Conservation (phyloP, 345 rosid species). For the Hypericum perforatum region DNA sequence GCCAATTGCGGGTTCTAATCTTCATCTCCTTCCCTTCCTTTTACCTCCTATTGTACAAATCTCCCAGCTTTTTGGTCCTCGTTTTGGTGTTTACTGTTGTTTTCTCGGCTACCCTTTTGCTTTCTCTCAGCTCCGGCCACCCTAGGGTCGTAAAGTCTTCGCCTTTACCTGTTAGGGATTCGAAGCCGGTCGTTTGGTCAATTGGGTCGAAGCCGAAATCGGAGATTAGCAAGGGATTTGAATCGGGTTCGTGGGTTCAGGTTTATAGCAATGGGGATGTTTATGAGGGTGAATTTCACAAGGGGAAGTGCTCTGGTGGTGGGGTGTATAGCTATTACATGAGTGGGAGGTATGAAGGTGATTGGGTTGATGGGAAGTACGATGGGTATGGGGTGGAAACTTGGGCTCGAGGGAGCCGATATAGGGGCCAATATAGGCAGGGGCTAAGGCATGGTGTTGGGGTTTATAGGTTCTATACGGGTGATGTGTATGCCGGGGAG, state of each 20-base stretch:
- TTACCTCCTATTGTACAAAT: slow-evolving; percentile 30
- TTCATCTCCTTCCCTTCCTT: slow-evolving; percentile 42
- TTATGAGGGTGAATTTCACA: slow-evolving; percentile 77
- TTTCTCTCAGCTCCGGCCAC: slow-evolving; percentile 43
- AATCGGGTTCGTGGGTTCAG: slow-evolving; percentile 64
- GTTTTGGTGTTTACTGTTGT: slow-evolving; percentile 29
- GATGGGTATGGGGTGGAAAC: slow-evolving; percentile 85
- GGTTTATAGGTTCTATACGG: slow-evolving; percentile 62
- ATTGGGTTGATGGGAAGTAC: slow-evolving; percentile 75
- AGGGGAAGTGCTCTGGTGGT: slow-evolving; percentile 68
- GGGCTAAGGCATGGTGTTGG: slow-evolving; percentile 88
- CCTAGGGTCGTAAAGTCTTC: slow-evolving; percentile 43
- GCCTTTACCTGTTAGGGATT: slow-evolving; percentile 22
- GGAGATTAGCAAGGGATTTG: slow-evolving; percentile 35
- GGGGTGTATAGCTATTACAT: slow-evolving; percentile 65
- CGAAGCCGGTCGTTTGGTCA: slow-evolving; percentile 65
- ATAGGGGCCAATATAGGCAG: slow-evolving; percentile 68
- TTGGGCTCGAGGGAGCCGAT: slow-evolving; percentile 82
- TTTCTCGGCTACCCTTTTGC: slow-evolving; percentile 30
- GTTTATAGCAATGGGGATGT: slow-evolving; percentile 67
- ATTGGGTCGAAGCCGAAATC: slow-evolving; percentile 60
- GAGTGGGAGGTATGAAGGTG: slow-evolving; percentile 78
- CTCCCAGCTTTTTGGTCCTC: slow-evolving; percentile 23
- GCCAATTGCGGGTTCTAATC: slow-evolving; percentile 40
- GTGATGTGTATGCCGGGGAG: slow-evolving; percentile 80